phyloP scores from a whole-genome alignment of 441 rosid genomes.

The Brassica balearica region DNA sequence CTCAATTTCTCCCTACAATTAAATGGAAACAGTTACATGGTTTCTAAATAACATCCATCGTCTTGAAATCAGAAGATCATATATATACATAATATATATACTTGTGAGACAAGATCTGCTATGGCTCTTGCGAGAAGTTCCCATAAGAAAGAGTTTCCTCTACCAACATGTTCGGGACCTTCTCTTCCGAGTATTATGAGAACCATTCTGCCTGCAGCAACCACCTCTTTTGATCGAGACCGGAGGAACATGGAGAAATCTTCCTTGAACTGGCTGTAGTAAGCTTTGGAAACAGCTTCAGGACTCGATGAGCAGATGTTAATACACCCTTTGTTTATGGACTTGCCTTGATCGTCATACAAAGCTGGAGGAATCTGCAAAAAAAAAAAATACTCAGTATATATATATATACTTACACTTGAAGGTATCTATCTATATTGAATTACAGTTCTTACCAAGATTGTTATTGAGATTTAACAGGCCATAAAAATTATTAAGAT shows the following conservation, averaged over 20 bases:
- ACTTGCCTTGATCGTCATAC: slow-evolving; percentile 64
- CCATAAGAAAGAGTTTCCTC: slow-evolving; percentile 88
- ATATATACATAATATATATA: slow-evolving; percentile 20
- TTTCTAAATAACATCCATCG: neutral
- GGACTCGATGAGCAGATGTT: slow-evolving; percentile 70
- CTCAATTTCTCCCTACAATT: slow-evolving; percentile 61
- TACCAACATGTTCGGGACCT: slow-evolving; percentile 63
- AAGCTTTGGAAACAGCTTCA: slow-evolving; percentile 64
- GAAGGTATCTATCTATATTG: no score
- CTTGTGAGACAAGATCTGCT: slow-evolving; percentile 60
- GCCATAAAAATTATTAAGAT: no score
- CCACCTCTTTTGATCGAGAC: slow-evolving; percentile 63
- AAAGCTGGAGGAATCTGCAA: slow-evolving; percentile 69
- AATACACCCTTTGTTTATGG: slow-evolving; percentile 70
- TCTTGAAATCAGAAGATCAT: neutral
- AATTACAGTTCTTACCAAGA: neutral
- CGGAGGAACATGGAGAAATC: slow-evolving; percentile 72
- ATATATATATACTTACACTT: no score
- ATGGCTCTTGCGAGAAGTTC: slow-evolving; percentile 68
- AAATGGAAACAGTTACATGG: no score
- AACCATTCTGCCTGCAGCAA: slow-evolving; percentile 67
- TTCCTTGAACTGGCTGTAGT: slow-evolving; percentile 66
- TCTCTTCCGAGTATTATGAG: slow-evolving; percentile 69
- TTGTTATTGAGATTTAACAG: neutral
- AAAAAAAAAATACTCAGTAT: neutral